Evolutionary conservation across 805 yeast genomes (phyloP).

Genomic region (Maudiozyma turicensis): DNA sequence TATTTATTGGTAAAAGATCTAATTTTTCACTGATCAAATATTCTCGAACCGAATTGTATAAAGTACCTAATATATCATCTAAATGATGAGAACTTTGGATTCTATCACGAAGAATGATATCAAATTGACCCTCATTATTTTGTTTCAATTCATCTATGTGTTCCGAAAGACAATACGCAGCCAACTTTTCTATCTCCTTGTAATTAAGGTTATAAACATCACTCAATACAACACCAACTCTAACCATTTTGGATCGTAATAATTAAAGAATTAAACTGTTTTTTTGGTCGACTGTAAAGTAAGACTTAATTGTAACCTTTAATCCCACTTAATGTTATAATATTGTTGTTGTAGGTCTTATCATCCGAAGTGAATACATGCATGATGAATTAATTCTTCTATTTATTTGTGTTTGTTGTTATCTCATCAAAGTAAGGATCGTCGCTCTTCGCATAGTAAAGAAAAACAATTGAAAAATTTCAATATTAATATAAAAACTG

Average conservation of each 20-base stretch:
- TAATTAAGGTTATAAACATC: constrained; percentile 6
- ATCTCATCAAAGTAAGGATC: too few relatives aligned
- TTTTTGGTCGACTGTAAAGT: too few relatives aligned
- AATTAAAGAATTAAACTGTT: background rate
- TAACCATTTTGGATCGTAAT: constrained; percentile 3
- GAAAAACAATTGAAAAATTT: too few relatives aligned
- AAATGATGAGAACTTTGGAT: constrained; percentile 15
- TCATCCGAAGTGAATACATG: too few relatives aligned
- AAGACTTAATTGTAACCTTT: too few relatives aligned
- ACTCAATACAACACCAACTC: constrained; percentile 14
- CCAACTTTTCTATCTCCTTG: constrained; percentile 1
- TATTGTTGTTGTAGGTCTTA: too few relatives aligned
- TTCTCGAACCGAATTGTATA: constrained; percentile 23
- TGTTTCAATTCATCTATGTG: background rate
- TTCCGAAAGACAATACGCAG: constrained; percentile 4
- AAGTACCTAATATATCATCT: constrained; percentile 21
- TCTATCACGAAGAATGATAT: constrained; percentile 14
- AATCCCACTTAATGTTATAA: too few relatives aligned
- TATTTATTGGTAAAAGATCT: constrained; percentile 19
- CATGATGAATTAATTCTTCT: too few relatives aligned
- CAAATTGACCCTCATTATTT: constrained; percentile 7
- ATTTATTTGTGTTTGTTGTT: too few relatives aligned
- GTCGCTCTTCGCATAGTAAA: too few relatives aligned
- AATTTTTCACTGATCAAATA: constrained; percentile 10
- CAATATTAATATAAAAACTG: too few relatives aligned